Conservation (phyloP, 176 grass and related monocot genomes). For the Lolium rigidum region DNA sequence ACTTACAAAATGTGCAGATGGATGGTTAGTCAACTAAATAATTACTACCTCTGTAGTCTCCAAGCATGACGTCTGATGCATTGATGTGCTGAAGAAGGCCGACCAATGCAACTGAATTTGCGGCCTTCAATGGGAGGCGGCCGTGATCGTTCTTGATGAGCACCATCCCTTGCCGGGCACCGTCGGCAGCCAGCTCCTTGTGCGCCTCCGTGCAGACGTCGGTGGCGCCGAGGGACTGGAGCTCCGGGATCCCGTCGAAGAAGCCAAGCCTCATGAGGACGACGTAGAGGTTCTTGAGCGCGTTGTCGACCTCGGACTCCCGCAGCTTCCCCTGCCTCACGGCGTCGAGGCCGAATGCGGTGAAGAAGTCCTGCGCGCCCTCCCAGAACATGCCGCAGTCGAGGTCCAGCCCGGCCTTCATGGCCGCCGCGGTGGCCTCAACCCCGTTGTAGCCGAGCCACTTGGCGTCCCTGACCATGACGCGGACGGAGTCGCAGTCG, state of each 20-base stretch:
- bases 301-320: conserved; percentile 69
- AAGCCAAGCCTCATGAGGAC: conserved; percentile 75
- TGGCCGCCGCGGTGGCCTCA: conserved; percentile 48
- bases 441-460: conserved; percentile 51
- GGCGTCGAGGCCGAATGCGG: conserved; percentile 49
- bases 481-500: conserved; percentile 72
- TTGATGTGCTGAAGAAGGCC: conserved; percentile 59
- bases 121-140: conserved; percentile 46
- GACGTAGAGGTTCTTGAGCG: conserved; percentile 58
- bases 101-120: conserved; percentile 38
- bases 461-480: conserved; percentile 52
- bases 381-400: conserved; percentile 67
- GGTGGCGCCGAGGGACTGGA: conserved; percentile 29
- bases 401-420: conserved; percentile 61
- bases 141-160: conserved; percentile 61
- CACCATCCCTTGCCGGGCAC: conserved; percentile 62
- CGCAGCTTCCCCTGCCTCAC: conserved; percentile 53
- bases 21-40: background rate
- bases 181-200: conserved; percentile 61
- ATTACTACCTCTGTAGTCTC: conserved; percentile 52
- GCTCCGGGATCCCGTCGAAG: conserved; percentile 66
- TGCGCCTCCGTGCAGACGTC: conserved; percentile 45
- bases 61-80: conserved; percentile 58
- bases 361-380: conserved; percentile 50
- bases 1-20: background rate